Conservation (phyloP, 164 flowering plant genomes). For the Buxus sempervirens region DNA sequence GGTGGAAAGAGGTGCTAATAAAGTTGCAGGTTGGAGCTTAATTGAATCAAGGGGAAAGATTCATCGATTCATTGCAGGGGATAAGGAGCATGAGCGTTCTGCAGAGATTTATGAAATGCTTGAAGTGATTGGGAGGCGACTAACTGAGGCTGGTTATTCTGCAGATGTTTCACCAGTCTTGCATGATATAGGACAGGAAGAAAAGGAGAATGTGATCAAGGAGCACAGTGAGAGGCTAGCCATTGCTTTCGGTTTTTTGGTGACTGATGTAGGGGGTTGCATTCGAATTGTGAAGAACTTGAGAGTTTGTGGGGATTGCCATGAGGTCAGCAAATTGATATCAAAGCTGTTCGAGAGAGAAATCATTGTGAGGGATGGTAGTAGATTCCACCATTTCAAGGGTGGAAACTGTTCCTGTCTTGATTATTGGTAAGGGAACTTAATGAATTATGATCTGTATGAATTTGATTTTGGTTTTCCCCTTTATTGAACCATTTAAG, state of each 20-base stretch:
- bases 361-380: constrained; percentile 55
- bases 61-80: constrained; percentile 61
- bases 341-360: constrained; percentile 52
- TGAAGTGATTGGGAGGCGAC: constrained; percentile 40
- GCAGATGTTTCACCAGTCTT: constrained; percentile 43
- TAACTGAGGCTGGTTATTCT: constrained; percentile 41
- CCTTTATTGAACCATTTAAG: too few species aligned
- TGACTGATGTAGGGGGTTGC: constrained; percentile 39
- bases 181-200: constrained; percentile 51
- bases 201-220: constrained; percentile 40
- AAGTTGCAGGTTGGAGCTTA: constrained; percentile 57
- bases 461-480: too few species aligned
- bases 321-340: constrained; percentile 57
- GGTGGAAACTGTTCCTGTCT: constrained; percentile 52
- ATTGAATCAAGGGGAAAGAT: constrained; percentile 55
- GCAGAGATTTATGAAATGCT: constrained; percentile 47
- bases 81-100: constrained; percentile 45
- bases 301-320: constrained; percentile 67
- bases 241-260: constrained; percentile 62
- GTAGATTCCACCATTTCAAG: constrained; percentile 56
- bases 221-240: constrained; percentile 81
- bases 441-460: not conserved
- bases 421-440: constrained; percentile 40
- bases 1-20: constrained; percentile 57
- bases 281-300: constrained; percentile 61